Conservation (phyloP, 2,329 filamentous ascomycete genomes). For the Aureobasidium uvarum region DNA sequence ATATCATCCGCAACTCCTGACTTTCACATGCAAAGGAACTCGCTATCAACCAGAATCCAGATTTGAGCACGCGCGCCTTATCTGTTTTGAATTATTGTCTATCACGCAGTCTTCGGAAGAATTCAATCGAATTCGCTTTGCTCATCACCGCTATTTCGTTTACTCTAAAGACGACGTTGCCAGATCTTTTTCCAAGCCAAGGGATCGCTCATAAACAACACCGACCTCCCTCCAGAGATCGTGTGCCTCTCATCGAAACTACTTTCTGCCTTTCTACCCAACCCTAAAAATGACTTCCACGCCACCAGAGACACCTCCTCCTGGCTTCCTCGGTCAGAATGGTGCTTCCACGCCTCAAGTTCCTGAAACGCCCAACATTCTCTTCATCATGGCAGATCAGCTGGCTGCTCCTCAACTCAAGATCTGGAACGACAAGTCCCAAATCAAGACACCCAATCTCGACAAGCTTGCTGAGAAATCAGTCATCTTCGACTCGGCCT, state of each 20-base stretch:
- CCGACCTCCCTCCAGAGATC: not conserved
- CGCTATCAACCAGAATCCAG: not conserved
- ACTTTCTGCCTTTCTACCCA: not conserved
- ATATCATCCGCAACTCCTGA: conserved; percentile 3
- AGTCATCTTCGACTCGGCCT: conserved; percentile 89
- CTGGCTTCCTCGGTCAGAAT: conserved; percentile 41
- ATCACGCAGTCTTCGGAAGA: conserved; percentile 3
- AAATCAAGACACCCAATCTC: conserved; percentile 89
- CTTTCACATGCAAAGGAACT: conserved; percentile 20
- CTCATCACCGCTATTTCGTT: conserved; percentile 3
- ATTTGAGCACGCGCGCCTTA: conserved; percentile 16
- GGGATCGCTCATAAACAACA: not conserved
- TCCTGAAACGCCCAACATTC: conserved; percentile 64
- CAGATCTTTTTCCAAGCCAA: not conserved
- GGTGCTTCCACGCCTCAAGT: conserved; percentile 43
- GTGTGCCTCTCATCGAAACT: not conserved
- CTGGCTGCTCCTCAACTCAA: conserved; percentile 85
- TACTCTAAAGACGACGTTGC: not conserved
- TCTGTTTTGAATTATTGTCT: conserved; percentile 16
- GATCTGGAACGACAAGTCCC: conserved; percentile 84
- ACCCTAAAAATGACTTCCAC: conserved; percentile 31
- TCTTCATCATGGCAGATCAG: conserved; percentile 97
- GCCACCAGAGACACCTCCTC: conserved; percentile 41
- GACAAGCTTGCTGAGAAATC: conserved; percentile 76
- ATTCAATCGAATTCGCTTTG: not conserved